A percentile compares a stretch with the other conserved stretches of the same genome.
These are phyloP conservation scores for Brassica incana DNA, from an alignment of 345 rosid genomes.

Conservation along the genomic window DNA sequence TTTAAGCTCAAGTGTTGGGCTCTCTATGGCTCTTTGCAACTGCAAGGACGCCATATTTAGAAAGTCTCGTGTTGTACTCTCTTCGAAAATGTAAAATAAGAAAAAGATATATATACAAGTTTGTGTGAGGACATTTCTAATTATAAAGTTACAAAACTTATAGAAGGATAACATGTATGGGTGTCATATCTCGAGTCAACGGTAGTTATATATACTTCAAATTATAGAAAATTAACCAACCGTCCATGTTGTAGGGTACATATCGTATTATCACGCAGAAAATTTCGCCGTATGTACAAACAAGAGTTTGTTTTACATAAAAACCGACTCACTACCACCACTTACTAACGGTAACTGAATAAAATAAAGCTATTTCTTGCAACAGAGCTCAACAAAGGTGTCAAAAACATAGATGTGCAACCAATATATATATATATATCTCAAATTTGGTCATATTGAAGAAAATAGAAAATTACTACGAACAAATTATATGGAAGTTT, in stretches of 20 bases:
- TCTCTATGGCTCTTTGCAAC: slow-evolving; percentile 43
- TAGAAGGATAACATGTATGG: background rate
- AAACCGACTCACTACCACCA: background rate
- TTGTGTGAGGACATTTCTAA: slow-evolving; percentile 2
- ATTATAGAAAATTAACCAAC: background rate
- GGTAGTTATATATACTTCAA: background rate
- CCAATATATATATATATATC: background rate
- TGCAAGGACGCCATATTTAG: slow-evolving; percentile 6
- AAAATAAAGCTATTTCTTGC: background rate
- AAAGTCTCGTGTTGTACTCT: background rate
- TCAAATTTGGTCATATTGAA: background rate
- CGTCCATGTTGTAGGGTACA: background rate
- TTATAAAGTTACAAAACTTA: background rate
- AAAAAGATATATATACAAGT: background rate
- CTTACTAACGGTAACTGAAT: background rate
- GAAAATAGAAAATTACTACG: background rate
- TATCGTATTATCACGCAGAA: background rate
- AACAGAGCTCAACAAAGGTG: background rate
- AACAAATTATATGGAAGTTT: background rate
- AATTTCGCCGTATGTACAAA: background rate
- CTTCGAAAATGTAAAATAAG: background rate
- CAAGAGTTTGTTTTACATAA: background rate
- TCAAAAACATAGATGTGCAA: background rate
- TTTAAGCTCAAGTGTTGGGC: slow-evolving; percentile 59
- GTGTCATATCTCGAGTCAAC: background rate